phyloP scores from a whole-genome alignment of 2,329 filamentous ascomycete species.

The Fusarium nelsonii region DNA sequence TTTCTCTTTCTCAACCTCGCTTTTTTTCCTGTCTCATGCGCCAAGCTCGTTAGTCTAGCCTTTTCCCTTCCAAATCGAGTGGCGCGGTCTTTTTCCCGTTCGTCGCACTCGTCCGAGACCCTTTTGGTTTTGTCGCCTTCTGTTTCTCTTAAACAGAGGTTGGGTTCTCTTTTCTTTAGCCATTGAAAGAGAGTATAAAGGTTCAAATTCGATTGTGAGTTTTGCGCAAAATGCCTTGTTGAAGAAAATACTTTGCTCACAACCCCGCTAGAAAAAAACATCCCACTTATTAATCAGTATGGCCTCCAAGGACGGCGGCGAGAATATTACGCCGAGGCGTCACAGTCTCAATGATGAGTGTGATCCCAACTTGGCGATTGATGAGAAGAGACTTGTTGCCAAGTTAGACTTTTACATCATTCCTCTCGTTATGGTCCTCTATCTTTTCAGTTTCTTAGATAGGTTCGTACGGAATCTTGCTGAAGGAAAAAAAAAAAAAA shows the following conservation, averaged over 20 bases:
- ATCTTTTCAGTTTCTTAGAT: conserved; percentile 82
- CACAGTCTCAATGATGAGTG: conserved; percentile 39
- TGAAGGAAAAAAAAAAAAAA: background rate
- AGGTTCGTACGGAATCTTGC: conserved; percentile 59
- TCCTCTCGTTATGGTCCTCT: conserved; percentile 75
- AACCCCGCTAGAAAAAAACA: conserved; percentile 1
- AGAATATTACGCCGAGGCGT: conserved; percentile 29
- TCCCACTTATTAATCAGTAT: conserved; percentile 9
- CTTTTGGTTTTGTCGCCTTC: conserved; percentile 7
- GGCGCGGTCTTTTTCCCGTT: conserved; percentile 24
- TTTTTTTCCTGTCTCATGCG: conserved; percentile 2
- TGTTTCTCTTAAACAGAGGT: conserved; percentile 6
- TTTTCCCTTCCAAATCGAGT: conserved; percentile 13
- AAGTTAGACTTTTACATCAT: conserved; percentile 75
- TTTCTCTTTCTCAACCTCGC: conserved; percentile 1
- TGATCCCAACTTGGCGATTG: conserved; percentile 25
- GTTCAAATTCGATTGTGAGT: conserved; percentile 8
- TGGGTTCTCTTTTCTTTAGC: background rate
- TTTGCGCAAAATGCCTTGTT: background rate
- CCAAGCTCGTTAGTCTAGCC: conserved; percentile 37
- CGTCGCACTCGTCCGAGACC: conserved; percentile 1
- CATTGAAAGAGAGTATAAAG: background rate
- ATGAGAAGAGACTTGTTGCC: conserved; percentile 69
- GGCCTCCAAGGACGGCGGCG: conserved; percentile 21
- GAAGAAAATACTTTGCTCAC: background rate